Conservation (phyloP, 495 filamentous ascomycete genomes). For the Letharia lupina region DNA sequence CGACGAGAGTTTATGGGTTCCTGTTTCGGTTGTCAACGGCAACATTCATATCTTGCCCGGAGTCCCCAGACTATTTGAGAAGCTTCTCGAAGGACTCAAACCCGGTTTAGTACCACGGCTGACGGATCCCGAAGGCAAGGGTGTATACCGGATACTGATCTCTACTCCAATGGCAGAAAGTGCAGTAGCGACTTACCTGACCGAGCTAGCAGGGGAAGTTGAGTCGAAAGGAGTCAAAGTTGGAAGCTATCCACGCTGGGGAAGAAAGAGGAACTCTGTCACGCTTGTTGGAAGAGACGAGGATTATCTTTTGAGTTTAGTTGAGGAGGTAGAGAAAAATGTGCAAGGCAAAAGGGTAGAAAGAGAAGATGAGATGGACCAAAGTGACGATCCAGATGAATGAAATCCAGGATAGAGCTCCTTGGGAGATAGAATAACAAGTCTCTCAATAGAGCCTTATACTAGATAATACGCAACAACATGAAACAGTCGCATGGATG, state of each 20-base stretch:
- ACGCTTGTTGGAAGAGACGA: conserved; percentile 74
- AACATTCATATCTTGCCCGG: conserved; percentile 93
- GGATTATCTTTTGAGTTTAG: conserved; percentile 51
- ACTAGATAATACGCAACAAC: neutral
- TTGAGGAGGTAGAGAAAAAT: conserved; percentile 55
- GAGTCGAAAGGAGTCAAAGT: conserved; percentile 75
- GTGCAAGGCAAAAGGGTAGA: conserved; percentile 49
- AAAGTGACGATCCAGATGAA: conserved; percentile 23
- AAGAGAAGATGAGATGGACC: conserved; percentile 55
- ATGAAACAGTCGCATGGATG: neutral
- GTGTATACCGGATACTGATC: conserved; percentile 66
- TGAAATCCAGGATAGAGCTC: neutral
- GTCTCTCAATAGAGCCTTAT: neutral
- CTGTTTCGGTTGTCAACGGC: conserved; percentile 75
- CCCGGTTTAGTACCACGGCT: conserved; percentile 58
- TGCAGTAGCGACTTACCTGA: conserved; percentile 71
- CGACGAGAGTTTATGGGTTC: conserved; percentile 81
- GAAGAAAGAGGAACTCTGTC: conserved; percentile 77
- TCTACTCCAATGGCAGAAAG: conserved; percentile 84
- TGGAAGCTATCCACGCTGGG: conserved; percentile 94
- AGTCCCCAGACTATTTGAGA: conserved; percentile 75
- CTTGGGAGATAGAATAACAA: neutral
- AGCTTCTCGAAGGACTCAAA: conserved; percentile 67
- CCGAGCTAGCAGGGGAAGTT: conserved; percentile 63
- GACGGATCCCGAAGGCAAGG: conserved; percentile 69